Percentiles rank a stretch among this genome's conserved stretches.
Evolutionary conservation across 139 green algal species (phyloP).

Genomic region (Chlamydomonas sp.): DNA sequence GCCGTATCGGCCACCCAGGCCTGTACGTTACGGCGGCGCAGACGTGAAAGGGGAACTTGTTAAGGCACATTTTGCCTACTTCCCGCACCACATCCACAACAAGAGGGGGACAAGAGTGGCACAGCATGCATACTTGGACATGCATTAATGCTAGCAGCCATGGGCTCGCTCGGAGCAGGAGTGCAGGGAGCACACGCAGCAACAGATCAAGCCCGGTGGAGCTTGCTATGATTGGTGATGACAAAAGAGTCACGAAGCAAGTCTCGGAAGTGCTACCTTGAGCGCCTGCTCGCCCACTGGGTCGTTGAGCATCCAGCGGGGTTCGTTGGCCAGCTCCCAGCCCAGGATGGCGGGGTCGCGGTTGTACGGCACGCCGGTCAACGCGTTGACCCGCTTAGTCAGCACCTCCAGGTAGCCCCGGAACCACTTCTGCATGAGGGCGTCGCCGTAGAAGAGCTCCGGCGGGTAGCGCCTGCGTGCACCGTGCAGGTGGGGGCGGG

Average conservation of each 20-base stretch:
- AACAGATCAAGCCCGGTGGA: no score
- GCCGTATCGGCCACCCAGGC: constrained; percentile 59
- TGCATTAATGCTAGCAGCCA: no score
- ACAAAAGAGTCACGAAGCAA: no score
- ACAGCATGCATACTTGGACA: no score
- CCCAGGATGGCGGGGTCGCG: constrained; percentile 85
- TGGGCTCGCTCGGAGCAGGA: no score
- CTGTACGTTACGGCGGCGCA: constrained; percentile 13
- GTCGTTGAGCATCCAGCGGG: constrained; percentile 58
- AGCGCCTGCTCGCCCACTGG: neutral
- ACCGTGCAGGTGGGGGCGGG: no score
- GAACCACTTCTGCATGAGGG: constrained; percentile 9
- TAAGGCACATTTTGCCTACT: neutral
- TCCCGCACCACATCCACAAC: neutral
- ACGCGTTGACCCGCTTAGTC: constrained; percentile 8
- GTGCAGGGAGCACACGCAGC: no score
- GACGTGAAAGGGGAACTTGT: neutral
- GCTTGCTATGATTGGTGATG: no score
- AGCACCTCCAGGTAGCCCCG: neutral
- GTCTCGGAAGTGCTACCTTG: neutral
- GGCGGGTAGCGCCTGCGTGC: constrained; percentile 21
- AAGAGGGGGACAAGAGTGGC: neutral
- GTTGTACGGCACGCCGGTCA: constrained; percentile 50
- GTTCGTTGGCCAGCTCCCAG: constrained; percentile 87
- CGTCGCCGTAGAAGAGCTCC: constrained; percentile 29